Base-by-base conservation (phyloP, 192 early-diverging fungal genomes). In the Bifiguratus adelaidae region DNA sequence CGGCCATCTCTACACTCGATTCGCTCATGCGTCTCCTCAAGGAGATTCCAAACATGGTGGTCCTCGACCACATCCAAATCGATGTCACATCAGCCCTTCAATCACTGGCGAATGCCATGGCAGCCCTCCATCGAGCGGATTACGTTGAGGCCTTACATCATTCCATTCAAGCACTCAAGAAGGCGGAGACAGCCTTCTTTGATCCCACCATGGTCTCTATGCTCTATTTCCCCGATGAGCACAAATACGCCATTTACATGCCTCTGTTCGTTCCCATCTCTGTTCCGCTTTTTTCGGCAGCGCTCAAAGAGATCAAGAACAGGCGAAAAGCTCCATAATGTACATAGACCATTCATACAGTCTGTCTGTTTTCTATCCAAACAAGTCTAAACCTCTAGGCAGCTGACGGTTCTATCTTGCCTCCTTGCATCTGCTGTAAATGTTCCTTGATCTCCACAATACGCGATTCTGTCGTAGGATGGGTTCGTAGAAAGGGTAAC, bases 211-310 rank as follows among this genome's bases (percentile, higher is more conserved):
- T 99, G 96, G 91, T 99, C 0, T 83, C 90, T 3, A 77, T 96
- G 80, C 68, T 97, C 4, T 99, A 99, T 55, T 99, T 99, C 67
- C 96, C 96, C 4, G 85, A 91, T 48, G 92, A 99, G 61, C 96
- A 99, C 68, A 95, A 90, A 63, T 89, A 86, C 45, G 95, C 93
- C 12, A 88, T 98, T 27, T 98, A 98, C 49, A 82, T 94, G 83
- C 94, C 94, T 8, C 68, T 92, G 44, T 95, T 97, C 65, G 74
- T 97, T 11, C 94, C 94, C 4, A 80, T 87, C 21, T 78, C 75
- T 4, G 77, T 91, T 3, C 83, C 83, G 0, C 47, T 93, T 3
- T 20, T 89, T 1, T 59, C 80, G 38, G 75, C 77, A 2, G 26
- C 76, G 16, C 13, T 76, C 20, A 67, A 68, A 45, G 63, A 72